Base-by-base conservation (phyloP, 2,329 filamentous ascomycete species). In the Trematosphaeria pertusa region DNA sequence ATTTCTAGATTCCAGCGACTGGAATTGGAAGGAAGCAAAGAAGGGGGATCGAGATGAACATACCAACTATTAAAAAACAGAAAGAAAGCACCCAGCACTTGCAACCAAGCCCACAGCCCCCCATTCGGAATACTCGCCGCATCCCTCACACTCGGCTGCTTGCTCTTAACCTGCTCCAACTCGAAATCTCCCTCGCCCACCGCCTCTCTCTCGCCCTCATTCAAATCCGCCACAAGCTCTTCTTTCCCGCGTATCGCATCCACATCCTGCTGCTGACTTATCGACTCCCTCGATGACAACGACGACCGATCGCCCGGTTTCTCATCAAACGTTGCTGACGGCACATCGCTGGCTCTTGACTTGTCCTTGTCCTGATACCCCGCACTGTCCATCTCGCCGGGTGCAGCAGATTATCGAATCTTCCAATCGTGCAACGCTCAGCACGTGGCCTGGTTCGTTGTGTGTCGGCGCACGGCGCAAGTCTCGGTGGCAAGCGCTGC, bases 11-110 rank as follows among this genome's bases (percentile, higher is more conserved):
- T n/a, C n/a, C n/a, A n/a, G n/a, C n/a, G n/a, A n/a, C n/a, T n/a
- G n/a, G n/a, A n/a, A n/a, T n/a, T n/a, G n/a, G n/a, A n/a, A n/a
- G n/a, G n/a, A n/a, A n/a, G n/a, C n/a, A n/a, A n/a, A n/a, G n/a
- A n/a, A n/a, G n/a, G n/a, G n/a, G n/a, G n/a, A n/a, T n/a, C n/a
- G n/a, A n/a, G 31, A 37, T 9, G 39, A 18, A 63, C 67, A 30
- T 65, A 73, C 74, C 76, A 79, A 20, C 71, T 71, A 54, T 78
- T 78, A 49, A 77, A 77, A 52, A 79, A 73, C 6, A 79, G 50
- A 41, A 78, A 75, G 59, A 79, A 79, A n/a, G 64, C 62, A 2
- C 74, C 75, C 1, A 77, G 39, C 4, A 80, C 77, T 48, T 79
- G 76, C 21, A 79, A 54, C 77, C 77, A 80, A 4, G 77, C 77